Evolutionary conservation across 225 moss, liverwort and hornwort genomes (phyloP).

Genomic region (Anthoceros angustus): DNA sequence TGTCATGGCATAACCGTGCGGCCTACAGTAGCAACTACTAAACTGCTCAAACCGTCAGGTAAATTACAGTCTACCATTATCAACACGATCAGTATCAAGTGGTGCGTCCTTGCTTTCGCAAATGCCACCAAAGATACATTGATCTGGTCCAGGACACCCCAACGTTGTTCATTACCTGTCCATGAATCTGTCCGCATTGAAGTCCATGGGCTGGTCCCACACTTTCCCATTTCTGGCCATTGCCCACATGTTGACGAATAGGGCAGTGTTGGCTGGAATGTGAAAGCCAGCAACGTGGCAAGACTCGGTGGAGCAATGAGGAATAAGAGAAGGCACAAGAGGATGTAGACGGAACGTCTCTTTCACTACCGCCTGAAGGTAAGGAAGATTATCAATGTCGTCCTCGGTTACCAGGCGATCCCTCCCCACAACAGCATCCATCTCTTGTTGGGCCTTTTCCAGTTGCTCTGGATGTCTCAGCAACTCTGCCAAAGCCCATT

Average conservation of each 20-base stretch:
- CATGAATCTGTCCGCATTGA: neutral
- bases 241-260: neutral
- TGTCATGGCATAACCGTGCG: no score
- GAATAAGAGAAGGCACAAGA: neutral
- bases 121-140: no score
- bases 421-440: neutral
- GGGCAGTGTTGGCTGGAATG: neutral
- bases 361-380: neutral
- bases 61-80: no score
- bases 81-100: no score
- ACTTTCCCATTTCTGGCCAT: neutral
- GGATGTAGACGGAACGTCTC: constrained; percentile 1
- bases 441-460: neutral
- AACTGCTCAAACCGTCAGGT: no score
- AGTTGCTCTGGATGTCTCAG: neutral
- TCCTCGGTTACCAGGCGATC: neutral
- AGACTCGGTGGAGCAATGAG: neutral
- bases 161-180: neutral
- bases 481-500: neutral
- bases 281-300: neutral
- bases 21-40: no score
- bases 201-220: neutral
- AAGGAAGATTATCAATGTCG: neutral
- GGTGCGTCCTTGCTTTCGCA: no score
- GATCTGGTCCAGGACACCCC: no score